Conservation (phyloP, 345 rosid genomes). For the Citropsis articulata region DNA sequence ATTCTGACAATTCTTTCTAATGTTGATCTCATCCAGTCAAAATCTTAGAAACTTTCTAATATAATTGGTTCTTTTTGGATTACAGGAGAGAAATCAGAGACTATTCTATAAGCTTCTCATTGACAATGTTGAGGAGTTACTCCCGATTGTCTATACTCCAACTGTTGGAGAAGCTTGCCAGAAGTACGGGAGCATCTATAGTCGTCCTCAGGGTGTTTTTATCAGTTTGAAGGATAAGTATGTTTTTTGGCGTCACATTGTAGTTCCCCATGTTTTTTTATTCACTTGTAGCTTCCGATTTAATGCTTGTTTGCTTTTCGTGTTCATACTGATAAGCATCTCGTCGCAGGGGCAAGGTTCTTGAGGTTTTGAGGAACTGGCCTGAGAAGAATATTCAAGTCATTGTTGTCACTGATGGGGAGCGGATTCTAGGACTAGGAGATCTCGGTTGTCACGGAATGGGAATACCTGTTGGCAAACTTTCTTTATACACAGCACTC, state of each 20-base stretch:
- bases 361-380: conserved; percentile 91
- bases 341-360: conserved; percentile 72
- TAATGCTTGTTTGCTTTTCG: conserved; percentile 4
- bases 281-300: background rate
- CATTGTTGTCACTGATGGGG: conserved; percentile 96
- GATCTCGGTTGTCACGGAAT: conserved; percentile 99
- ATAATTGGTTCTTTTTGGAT: conserved; percentile 1
- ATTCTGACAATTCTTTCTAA: background rate
- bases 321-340: conserved; percentile 6
- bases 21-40: background rate
- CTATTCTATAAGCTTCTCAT: conserved; percentile 91
- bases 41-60: background rate
- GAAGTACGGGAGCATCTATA: conserved; percentile 93
- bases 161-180: conserved; percentile 99
- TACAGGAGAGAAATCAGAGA: conserved; percentile 84
- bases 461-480: conserved; percentile 98
- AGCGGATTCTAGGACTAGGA: conserved; percentile 92
- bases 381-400: conserved; percentile 92
- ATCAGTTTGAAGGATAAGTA: conserved; percentile 95
- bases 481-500: conserved; percentile 87
- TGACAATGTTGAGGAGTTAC: conserved; percentile 88
- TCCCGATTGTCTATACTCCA: conserved; percentile 93
- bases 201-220: conserved; percentile 96
- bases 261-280: background rate
- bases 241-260: conserved; percentile 10